Evolutionary conservation across 2,329 filamentous ascomycete genomes (phyloP).

Genomic region (Pseudogymnoascus pannorum): DNA sequence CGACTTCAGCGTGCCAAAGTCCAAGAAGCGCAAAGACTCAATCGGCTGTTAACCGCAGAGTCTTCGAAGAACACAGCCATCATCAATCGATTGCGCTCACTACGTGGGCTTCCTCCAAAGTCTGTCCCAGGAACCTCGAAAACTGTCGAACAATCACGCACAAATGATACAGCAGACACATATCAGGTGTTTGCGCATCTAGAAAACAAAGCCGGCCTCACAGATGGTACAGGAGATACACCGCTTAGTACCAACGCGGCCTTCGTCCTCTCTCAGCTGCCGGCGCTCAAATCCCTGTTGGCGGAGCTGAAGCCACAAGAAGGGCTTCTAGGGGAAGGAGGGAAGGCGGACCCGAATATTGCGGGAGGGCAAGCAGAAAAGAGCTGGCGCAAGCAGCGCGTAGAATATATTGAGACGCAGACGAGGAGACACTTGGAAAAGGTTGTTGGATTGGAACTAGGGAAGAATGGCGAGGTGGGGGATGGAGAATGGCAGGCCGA

Average conservation of each 20-base stretch:
- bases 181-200: slow-evolving; percentile 48
- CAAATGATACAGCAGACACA: slow-evolving; percentile 10
- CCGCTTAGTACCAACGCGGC: slow-evolving; percentile 64
- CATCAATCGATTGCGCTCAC: slow-evolving; percentile 54
- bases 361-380: slow-evolving; percentile 34
- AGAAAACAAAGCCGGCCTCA: slow-evolving; percentile 44
- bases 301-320: slow-evolving; percentile 61
- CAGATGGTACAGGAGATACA: slow-evolving; percentile 42
- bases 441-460: slow-evolving; percentile 59
- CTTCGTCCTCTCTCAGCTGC: slow-evolving; percentile 78
- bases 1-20: slow-evolving; percentile 65
- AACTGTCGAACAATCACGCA: slow-evolving; percentile 14
- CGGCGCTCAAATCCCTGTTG: slow-evolving; percentile 66
- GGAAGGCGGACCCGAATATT: slow-evolving; percentile 10
- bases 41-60: slow-evolving; percentile 62
- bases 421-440: slow-evolving; percentile 69
- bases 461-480: slow-evolving; percentile 51
- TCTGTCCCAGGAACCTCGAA: slow-evolving; percentile 42
- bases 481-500: slow-evolving; percentile 58
- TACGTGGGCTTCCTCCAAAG: slow-evolving; percentile 40
- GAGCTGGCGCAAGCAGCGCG: slow-evolving; percentile 61
- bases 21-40: slow-evolving; percentile 70
- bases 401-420: slow-evolving; percentile 76
- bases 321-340: slow-evolving; percentile 30
- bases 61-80: slow-evolving; percentile 64